Base-by-base conservation (phyloP, 352 stramenopile genomes). In the Phytophthora constricta region DNA sequence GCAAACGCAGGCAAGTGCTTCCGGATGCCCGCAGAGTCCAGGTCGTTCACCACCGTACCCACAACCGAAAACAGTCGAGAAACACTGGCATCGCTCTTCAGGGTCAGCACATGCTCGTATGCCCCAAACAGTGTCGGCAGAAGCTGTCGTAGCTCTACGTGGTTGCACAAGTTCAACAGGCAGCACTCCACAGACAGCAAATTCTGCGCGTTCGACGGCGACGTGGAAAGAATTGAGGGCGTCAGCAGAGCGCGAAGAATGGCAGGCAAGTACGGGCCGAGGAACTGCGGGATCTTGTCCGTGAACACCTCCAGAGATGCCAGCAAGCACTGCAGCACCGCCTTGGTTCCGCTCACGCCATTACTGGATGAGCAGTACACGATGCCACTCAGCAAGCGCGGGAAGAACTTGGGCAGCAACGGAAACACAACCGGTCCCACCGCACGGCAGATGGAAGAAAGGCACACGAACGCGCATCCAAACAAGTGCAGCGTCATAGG, bases 351-450 rank as follows among this genome's bases (percentile, higher is more conserved):
- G 48, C 47, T 69, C 10, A 74, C 52, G 16, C 43, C 58, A 46
- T 62, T 59, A 2, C 53, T 47, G 0, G 65, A 68, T 2, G 74
- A 77, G 45, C 82, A 91, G 45, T 80, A 86, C 27, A 83, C 73
- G 27, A 96, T 75, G 27, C 76, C 82, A n/a, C 58, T 59, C 7
- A 96, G 52, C n/a, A 96, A 59, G 26, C 81, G 81, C 3, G 89
- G 89, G 65, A 93, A 95, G 61, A 96, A 94, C 54, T 88, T 91
- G 2, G 87, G 85, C 49, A 96, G 50, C 39, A 92, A 75, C n/a
- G 86, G 89, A 54, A 95, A 92, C 43, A 95, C 84, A 16, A 91
- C 58, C 0, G 89, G 75, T 0, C 86, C 86, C 11, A 94, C 76
- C 0, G 82, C 79, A 19, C 82, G 81, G 37, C 79, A 90, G 19